Evolutionary conservation across 768 basidiomycete genomes (phyloP).

Genomic region (Trametes coccinea): DNA sequence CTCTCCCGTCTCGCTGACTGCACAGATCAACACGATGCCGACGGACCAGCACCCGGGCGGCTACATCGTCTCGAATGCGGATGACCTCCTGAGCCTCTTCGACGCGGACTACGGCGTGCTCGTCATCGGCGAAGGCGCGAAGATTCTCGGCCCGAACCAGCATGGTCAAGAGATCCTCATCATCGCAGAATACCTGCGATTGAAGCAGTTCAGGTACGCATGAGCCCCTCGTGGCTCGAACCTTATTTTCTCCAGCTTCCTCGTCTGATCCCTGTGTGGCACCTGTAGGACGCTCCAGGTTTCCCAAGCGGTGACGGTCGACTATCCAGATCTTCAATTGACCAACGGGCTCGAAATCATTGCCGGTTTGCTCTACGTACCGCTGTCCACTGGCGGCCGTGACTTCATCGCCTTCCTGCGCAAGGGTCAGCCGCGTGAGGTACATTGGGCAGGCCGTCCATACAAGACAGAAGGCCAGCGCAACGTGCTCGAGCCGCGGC

Average conservation of each 20-base stretch:
- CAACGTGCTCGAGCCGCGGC: constrained; percentile 66
- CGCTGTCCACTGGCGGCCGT: constrained; percentile 66
- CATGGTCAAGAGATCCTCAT: constrained; percentile 79
- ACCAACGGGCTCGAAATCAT: constrained; percentile 62
- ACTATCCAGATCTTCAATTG: constrained; percentile 71
- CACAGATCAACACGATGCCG: constrained; percentile 69
- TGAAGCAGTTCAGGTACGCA: constrained; percentile 66
- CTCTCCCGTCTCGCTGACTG: neutral
- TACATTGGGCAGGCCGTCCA: constrained; percentile 81
- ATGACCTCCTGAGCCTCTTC: constrained; percentile 76
- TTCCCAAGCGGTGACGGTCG: constrained; percentile 63
- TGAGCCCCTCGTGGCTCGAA: neutral
- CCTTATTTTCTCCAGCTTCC: neutral
- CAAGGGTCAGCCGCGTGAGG: constrained; percentile 69
- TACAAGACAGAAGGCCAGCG: constrained; percentile 42
- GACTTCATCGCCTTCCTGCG: constrained; percentile 84
- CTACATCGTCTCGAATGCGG: constrained; percentile 78
- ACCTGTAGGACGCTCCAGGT: constrained; percentile 60
- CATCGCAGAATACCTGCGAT: constrained; percentile 75
- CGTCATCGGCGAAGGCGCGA: constrained; percentile 69
- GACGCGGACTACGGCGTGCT: constrained; percentile 77
- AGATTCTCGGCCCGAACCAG: constrained; percentile 67
- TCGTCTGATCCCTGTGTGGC: neutral
- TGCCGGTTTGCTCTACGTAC: constrained; percentile 74
- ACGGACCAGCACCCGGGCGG: constrained; percentile 70